Evolutionary conservation across 2,329 filamentous ascomycete genomes (phyloP).

Genomic region (Botrytis byssoidea): DNA sequence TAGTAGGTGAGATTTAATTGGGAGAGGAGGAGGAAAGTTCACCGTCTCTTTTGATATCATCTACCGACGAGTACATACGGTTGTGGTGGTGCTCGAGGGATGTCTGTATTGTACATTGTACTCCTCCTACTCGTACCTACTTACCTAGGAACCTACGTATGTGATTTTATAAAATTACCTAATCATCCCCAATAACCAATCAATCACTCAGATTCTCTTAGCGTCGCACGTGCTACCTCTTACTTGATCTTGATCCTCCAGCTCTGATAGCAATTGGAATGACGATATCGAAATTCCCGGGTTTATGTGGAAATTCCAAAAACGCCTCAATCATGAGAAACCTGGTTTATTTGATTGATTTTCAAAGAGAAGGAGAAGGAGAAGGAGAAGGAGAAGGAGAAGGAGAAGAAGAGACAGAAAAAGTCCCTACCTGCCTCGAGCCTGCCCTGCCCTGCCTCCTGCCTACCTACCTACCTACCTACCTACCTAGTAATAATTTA

Average conservation of each 20-base stretch:
- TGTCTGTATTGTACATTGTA: background rate
- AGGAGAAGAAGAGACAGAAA: background rate
- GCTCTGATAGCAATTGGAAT: background rate
- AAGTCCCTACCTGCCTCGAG: background rate
- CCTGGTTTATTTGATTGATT: background rate
- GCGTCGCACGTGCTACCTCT: constrained; percentile 6
- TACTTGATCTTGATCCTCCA: background rate
- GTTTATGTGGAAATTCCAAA: background rate
- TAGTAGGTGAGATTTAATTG: too few relatives aligned
- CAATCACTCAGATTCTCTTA: background rate
- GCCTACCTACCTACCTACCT: too few relatives aligned
- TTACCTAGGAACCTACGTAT: too few relatives aligned
- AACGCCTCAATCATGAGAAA: constrained; percentile 1
- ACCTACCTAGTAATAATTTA: background rate
- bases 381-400: too few relatives aligned
- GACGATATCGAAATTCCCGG: constrained; percentile 8
- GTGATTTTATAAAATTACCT: background rate
- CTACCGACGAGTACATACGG: background rate
- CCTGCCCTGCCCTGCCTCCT: too few relatives aligned
- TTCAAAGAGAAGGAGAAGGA: background rate
- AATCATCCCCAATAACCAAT: background rate
- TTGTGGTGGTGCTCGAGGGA: background rate
- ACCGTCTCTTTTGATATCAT: background rate
- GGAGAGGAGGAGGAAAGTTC: background rate
- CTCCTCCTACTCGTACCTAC: background rate